Percentiles rank a stretch among this genome's conserved stretches.
These are phyloP conservation scores for Tillandsia fasciculata DNA, from an alignment of 176 grass and related monocot genomes.

Conservation along the genomic window DNA sequence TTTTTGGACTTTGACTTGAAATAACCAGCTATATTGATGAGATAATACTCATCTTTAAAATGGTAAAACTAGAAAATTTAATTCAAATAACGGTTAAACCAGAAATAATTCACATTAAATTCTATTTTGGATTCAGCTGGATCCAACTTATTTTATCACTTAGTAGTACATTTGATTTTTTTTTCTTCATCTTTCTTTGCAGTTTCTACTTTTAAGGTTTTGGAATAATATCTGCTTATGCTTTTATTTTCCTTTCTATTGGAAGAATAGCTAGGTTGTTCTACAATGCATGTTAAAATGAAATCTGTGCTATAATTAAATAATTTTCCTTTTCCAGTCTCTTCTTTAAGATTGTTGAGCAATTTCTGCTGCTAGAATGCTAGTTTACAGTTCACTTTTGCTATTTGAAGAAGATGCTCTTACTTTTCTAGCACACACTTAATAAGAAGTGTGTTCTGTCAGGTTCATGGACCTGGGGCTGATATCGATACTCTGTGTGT, in stretches of 20 bases:
- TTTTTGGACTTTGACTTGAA: not conserved
- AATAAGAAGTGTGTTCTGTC: constrained; percentile 8
- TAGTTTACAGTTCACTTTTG: too few relatives aligned
- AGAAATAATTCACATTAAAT: too few relatives aligned
- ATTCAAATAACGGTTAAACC: too few relatives aligned
- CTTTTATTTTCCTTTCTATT: not conserved
- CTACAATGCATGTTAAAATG: too few relatives aligned
- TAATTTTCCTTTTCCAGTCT: too few relatives aligned
- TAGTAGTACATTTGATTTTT: not conserved
- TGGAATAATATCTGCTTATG: not conserved
- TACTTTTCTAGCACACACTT: too few relatives aligned
- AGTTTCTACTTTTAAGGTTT: not conserved
- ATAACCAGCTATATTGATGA: not conserved
- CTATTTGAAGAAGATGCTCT: too few relatives aligned
- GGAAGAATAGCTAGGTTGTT: not conserved
- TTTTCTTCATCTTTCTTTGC: not conserved
- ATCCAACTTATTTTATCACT: not conserved
- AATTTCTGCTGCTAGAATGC: too few relatives aligned
- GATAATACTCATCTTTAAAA: not conserved
- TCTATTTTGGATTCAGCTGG: too few relatives aligned
- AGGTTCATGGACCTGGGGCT: constrained; percentile 94
- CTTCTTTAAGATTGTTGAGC: too few relatives aligned
- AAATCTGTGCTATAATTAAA: too few relatives aligned
- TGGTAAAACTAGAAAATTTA: not conserved
- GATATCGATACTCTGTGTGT: constrained; percentile 96